These are phyloP conservation scores for Rhizopogon rudus DNA, from an alignment of 768 basidiomycete genomes.

Conservation along the genomic window DNA sequence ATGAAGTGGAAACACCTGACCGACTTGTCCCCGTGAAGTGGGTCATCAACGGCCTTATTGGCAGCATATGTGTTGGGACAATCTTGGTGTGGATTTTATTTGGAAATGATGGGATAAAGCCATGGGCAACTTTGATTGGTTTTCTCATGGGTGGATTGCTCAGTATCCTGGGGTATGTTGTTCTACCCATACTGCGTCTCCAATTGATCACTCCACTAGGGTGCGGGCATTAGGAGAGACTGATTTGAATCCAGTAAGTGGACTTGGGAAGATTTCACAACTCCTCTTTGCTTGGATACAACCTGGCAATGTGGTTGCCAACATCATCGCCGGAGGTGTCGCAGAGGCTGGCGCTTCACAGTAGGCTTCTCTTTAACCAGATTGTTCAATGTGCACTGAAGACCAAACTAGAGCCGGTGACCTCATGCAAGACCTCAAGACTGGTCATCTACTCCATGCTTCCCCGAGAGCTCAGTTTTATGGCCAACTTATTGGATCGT, in stretches of 20 bases:
- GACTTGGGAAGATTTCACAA: slow-evolving; percentile 92
- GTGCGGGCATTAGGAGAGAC: slow-evolving; percentile 96
- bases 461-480: slow-evolving; percentile 94
- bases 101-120: slow-evolving; percentile 86
- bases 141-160: slow-evolving; percentile 79
- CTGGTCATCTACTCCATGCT: slow-evolving; percentile 87
- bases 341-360: slow-evolving; percentile 94
- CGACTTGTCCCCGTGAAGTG: slow-evolving; percentile 77
- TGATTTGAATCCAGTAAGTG: slow-evolving; percentile 89
- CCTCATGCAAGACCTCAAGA: slow-evolving; percentile 98
- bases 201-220: slow-evolving; percentile 31
- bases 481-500: slow-evolving; percentile 88
- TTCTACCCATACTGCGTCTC: neutral
- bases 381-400: slow-evolving; percentile 3
- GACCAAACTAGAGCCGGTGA: slow-evolving; percentile 71
- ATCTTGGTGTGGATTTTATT: slow-evolving; percentile 85
- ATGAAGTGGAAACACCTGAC: slow-evolving; percentile 73
- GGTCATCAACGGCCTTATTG: slow-evolving; percentile 65
- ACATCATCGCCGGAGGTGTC: slow-evolving; percentile 96
- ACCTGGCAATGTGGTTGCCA: slow-evolving; percentile 94
- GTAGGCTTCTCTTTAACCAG: slow-evolving; percentile 34
- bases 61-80: slow-evolving; percentile 65
- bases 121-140: slow-evolving; percentile 90
- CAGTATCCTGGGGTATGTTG: slow-evolving; percentile 77
- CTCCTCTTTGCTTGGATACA: slow-evolving; percentile 92